phyloP scores from a whole-genome alignment of 805 yeast genomes.

The Kodamaea leandrae region DNA sequence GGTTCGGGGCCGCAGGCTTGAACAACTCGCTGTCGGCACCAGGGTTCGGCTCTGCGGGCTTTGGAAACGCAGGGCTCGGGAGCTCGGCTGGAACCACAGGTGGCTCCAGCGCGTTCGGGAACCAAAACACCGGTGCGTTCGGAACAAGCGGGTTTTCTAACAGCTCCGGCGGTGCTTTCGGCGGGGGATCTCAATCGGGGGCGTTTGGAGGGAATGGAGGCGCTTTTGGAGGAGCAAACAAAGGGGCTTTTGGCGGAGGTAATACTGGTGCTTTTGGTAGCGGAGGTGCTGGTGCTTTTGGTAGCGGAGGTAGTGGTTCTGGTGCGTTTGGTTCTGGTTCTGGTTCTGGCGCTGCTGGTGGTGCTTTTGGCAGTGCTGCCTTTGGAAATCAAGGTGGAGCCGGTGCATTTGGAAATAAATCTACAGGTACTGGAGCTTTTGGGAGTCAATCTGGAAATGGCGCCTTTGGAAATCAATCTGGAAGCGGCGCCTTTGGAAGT shows the following conservation, averaged over 20 bases:
- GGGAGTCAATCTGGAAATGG: neutral
- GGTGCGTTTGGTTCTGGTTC: slow-evolving; percentile 9
- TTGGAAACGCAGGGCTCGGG: slow-evolving; percentile 20
- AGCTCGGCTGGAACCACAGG: slow-evolving; percentile 5
- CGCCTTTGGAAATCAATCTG: slow-evolving; percentile 5
- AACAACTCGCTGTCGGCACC: neutral
- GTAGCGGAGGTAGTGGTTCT: slow-evolving; percentile 12
- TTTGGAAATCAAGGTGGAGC: no score
- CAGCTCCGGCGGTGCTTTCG: slow-evolving; percentile 1
- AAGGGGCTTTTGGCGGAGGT: slow-evolving; percentile 5
- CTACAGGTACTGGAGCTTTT: neutral
- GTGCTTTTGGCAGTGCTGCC: slow-evolving; percentile 7
- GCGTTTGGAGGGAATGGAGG: no score
- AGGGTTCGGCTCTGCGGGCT: slow-evolving; percentile 15
- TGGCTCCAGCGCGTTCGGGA: no score
- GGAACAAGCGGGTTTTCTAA: neutral
- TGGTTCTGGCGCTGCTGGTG: slow-evolving; percentile 3
- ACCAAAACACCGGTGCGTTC: slow-evolving; percentile 2
- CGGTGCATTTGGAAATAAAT: slow-evolving; percentile 6
- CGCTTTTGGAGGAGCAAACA: no score
- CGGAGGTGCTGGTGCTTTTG: slow-evolving; percentile 4
- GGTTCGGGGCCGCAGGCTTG: slow-evolving; percentile 8
- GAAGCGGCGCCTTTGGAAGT: neutral
- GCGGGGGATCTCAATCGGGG: no score
- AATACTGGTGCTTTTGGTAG: slow-evolving; percentile 9